A percentile compares a stretch with the other conserved stretches of the same genome.
These are phyloP conservation scores for Monosporozyma unispora DNA, from an alignment of 805 yeast species.

Conservation along the genomic window DNA sequence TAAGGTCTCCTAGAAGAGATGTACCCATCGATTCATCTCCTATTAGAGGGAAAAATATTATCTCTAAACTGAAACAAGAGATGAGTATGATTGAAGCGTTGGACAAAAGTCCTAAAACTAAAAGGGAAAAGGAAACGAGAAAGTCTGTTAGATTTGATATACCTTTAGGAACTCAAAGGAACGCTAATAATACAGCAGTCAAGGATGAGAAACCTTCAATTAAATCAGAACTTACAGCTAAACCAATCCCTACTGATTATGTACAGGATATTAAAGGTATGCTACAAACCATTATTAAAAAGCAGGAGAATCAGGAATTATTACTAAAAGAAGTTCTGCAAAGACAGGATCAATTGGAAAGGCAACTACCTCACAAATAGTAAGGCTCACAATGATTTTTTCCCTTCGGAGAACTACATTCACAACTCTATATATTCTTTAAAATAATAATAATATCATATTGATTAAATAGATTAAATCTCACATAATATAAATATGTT, in stretches of 20 bases:
- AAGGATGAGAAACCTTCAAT: background rate
- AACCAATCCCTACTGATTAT: slow-evolving; percentile 2
- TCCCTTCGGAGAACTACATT: background rate
- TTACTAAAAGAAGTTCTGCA: slow-evolving; percentile 5
- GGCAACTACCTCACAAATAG: background rate
- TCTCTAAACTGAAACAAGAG: slow-evolving; percentile 3
- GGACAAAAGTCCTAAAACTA: slow-evolving; percentile 3
- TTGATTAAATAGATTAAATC: background rate
- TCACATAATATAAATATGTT: background rate
- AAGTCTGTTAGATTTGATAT: slow-evolving; percentile 28
- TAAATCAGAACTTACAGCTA: background rate
- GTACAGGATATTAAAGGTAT: slow-evolving; percentile 9
- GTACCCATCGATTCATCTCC: slow-evolving; percentile 1
- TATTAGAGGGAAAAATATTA: slow-evolving; percentile 1
- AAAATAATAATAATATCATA: background rate
- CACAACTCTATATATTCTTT: background rate
- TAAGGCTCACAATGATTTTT: background rate
- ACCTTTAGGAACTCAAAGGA: slow-evolving; percentile 4
- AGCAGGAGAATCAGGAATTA: background rate
- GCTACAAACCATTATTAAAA: background rate
- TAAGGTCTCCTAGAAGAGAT: background rate
- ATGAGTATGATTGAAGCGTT: slow-evolving; percentile 8
- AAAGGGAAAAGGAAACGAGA: slow-evolving; percentile 5
- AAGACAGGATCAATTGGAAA: slow-evolving; percentile 12
- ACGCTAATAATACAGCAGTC: background rate